Percentiles rank a stretch among this genome's conserved stretches.
phyloP scores from a whole-genome alignment of 176 grass and related monocot genomes.

The Zoysia japonica region DNA sequence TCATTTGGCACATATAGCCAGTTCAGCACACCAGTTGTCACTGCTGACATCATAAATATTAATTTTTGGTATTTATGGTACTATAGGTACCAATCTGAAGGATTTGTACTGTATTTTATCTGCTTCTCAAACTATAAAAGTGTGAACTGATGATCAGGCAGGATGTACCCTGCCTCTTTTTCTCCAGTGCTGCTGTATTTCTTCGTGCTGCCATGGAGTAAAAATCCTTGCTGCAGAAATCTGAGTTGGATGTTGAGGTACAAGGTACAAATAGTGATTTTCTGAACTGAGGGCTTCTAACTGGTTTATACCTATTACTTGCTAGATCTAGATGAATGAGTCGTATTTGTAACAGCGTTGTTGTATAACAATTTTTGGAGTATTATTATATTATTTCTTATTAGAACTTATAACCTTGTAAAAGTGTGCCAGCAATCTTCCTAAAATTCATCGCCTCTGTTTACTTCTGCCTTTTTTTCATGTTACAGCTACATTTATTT shows the following conservation, averaged over 20 bases:
- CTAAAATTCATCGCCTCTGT: constrained; percentile 21
- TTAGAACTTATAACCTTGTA: constrained; percentile 24
- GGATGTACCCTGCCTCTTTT: constrained; percentile 17
- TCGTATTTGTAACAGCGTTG: constrained; percentile 13
- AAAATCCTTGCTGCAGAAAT: constrained; percentile 3
- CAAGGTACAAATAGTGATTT: constrained; percentile 20
- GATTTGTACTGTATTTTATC: constrained; percentile 17
- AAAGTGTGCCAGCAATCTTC: constrained; percentile 23
- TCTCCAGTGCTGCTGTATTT: neutral
- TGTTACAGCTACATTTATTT: neutral
- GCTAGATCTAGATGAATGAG: constrained; percentile 28
- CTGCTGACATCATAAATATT: neutral
- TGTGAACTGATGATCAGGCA: constrained; percentile 29
- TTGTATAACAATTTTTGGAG: neutral
- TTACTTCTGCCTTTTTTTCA: neutral
- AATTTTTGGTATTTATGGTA: constrained; percentile 4
- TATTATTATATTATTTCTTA: constrained; percentile 16
- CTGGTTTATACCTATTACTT: constrained; percentile 23
- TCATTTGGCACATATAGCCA: neutral
- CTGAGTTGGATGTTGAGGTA: constrained; percentile 8
- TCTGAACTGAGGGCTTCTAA: constrained; percentile 20
- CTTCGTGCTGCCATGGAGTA: constrained; percentile 28
- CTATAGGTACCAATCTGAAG: neutral
- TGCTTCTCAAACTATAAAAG: constrained; percentile 11
- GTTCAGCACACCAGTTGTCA: constrained; percentile 8